Conservation (phyloP, 768 basidiomycete genomes). For the Xerocomus potaroensis region DNA sequence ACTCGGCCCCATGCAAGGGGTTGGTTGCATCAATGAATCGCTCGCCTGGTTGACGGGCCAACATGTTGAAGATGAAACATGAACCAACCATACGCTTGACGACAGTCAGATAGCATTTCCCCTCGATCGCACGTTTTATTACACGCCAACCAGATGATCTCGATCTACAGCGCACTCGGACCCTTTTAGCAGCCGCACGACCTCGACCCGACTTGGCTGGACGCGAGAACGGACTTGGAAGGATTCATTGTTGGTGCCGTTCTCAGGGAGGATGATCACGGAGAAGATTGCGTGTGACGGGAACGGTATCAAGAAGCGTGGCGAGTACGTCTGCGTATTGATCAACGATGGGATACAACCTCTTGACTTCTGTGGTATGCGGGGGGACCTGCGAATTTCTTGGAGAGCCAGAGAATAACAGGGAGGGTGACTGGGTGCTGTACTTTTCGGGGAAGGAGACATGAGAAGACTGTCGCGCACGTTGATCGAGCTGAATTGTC, state of each 20-base stretch:
- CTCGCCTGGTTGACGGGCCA: constrained; percentile 65
- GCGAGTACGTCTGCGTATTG: constrained; percentile 60
- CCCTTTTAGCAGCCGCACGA: constrained; percentile 38
- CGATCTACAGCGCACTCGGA: constrained; percentile 62
- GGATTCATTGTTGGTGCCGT: constrained; percentile 58
- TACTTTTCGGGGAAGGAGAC: constrained; percentile 36
- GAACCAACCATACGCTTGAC: constrained; percentile 74
- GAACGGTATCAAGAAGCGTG: constrained; percentile 7
- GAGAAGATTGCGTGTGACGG: constrained; percentile 56
- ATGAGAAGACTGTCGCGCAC: not conserved
- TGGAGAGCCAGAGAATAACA: constrained; percentile 63
- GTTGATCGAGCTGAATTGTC: no score
- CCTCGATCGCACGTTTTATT: constrained; percentile 58
- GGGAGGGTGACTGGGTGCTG: constrained; percentile 63
- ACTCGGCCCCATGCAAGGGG: constrained; percentile 71
- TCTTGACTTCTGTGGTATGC: constrained; percentile 52
- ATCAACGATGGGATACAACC: constrained; percentile 70
- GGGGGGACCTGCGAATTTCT: constrained; percentile 50
- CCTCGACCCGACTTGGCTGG: constrained; percentile 7
- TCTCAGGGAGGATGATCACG: constrained; percentile 64
- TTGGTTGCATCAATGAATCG: constrained; percentile 85
- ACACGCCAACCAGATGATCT: constrained; percentile 80
- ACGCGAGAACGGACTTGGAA: constrained; percentile 44
- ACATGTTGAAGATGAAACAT: constrained; percentile 64
- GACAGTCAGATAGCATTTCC: constrained; percentile 65